Conservation (phyloP, 257 asterid genomes). For the Dorcoceras hygrometricum region DNA sequence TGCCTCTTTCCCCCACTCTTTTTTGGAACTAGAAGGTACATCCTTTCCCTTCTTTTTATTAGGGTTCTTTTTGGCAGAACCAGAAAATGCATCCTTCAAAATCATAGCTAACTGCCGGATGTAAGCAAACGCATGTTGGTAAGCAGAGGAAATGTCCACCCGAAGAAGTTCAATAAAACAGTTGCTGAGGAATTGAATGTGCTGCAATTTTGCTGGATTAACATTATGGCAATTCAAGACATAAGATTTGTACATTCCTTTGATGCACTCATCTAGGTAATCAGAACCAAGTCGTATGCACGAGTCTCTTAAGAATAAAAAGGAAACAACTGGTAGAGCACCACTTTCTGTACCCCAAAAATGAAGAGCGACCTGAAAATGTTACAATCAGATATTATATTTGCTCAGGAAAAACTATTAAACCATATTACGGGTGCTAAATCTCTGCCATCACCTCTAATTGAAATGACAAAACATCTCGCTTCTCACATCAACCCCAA, state of each 20-base stretch:
- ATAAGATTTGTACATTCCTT: conserved; percentile 90
- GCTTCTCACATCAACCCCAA: conserved; percentile 2
- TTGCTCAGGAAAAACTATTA: conserved; percentile 13
- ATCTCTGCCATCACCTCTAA: conserved; percentile 14
- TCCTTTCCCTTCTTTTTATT: conserved; percentile 36
- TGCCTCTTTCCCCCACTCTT: conserved; percentile 44
- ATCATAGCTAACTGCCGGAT: conserved; percentile 87
- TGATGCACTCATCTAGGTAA: conserved; percentile 80
- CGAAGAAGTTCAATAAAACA: conserved; percentile 75
- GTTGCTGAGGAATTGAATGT: conserved; percentile 82
- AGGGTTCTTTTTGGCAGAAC: conserved; percentile 51
- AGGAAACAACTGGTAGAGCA: conserved; percentile 85
- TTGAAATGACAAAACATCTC: conserved; percentile 10
- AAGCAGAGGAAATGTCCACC: conserved; percentile 74
- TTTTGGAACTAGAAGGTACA: conserved; percentile 36
- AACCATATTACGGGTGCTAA: conserved; percentile 12
- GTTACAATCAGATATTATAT: conserved; percentile 4
- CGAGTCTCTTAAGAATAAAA: conserved; percentile 76
- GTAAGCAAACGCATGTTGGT: conserved; percentile 84
- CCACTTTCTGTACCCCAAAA: conserved; percentile 97
- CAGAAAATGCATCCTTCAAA: conserved; percentile 64
- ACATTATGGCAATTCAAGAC: conserved; percentile 80
- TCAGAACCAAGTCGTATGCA: conserved; percentile 77
- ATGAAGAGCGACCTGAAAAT: conserved; percentile 82
- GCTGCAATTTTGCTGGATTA: conserved; percentile 75